Conservation (phyloP, 2,329 filamentous ascomycete species). For the Macrophomina pseudophaseolina region DNA sequence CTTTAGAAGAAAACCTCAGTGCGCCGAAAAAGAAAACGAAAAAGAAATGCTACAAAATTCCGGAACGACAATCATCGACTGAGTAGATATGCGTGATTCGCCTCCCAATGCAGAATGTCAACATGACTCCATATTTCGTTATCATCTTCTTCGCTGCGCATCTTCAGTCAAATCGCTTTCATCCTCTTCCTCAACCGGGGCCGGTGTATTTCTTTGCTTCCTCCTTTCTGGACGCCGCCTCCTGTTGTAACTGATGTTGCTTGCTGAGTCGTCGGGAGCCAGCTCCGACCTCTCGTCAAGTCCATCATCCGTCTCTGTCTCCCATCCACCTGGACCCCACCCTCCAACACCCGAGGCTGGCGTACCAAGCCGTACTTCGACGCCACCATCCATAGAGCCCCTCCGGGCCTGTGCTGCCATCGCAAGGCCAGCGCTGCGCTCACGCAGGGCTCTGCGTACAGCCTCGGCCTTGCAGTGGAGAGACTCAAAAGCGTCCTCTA, state of each 20-base stretch:
- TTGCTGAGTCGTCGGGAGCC: constrained; percentile 79
- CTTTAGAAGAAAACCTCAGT: background rate
- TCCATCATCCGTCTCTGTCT: constrained; percentile 37
- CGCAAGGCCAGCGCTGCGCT: constrained; percentile 80
- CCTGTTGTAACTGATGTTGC: constrained; percentile 76
- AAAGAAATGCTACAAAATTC: constrained; percentile 5
- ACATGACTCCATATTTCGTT: background rate
- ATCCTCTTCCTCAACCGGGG: constrained; percentile 71
- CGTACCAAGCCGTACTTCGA: constrained; percentile 55
- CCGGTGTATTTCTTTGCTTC: constrained; percentile 72
- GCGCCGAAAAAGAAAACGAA: background rate
- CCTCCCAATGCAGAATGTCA: constrained; percentile 16
- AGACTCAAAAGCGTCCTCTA: constrained; percentile 92
- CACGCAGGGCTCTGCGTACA: constrained; percentile 78
- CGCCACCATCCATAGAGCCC: constrained; percentile 49
- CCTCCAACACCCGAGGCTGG: constrained; percentile 51
- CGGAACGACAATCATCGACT: background rate
- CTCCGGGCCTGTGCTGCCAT: constrained; percentile 64
- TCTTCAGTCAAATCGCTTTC: constrained; percentile 44
- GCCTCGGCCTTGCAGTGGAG: constrained; percentile 84
- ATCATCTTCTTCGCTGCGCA: constrained; percentile 6
- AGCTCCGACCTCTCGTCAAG: constrained; percentile 57
- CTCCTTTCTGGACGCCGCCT: constrained; percentile 70
- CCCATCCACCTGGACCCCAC: constrained; percentile 34
- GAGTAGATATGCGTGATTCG: background rate